Conservation (phyloP, 495 filamentous ascomycete species). For the Hypoxylon lienhwacheense region DNA sequence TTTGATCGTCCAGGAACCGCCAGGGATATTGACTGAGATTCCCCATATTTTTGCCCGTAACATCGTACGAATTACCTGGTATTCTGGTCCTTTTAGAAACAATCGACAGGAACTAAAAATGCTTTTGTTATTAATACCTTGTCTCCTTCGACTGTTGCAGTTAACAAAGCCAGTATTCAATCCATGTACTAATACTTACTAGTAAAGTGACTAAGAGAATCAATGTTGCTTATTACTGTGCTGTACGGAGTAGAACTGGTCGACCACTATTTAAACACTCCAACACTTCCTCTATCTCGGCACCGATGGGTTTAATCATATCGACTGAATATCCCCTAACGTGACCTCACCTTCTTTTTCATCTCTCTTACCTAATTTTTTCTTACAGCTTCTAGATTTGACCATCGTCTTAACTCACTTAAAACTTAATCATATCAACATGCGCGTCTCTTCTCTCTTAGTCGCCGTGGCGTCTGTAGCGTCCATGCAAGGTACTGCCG, state of each 20-base stretch:
- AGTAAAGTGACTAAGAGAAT: no score
- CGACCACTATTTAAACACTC: no score
- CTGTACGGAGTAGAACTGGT: no score
- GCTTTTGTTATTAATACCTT: slow-evolving; percentile 12
- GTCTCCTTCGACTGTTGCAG: slow-evolving; percentile 1
- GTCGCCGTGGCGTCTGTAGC: slow-evolving; percentile 25
- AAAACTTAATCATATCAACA: slow-evolving; percentile 10
- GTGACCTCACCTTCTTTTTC: slow-evolving; percentile 4
- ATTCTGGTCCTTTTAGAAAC: slow-evolving; percentile 19
- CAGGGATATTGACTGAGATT: slow-evolving; percentile 31
- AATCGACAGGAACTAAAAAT: slow-evolving; percentile 31
- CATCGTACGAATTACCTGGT: slow-evolving; percentile 17
- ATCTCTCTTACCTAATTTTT: slow-evolving; percentile 6
- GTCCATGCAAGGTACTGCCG: slow-evolving; percentile 27
- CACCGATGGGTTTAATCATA: no score
- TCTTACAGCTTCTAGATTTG: background rate
- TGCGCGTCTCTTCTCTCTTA: slow-evolving; percentile 34
- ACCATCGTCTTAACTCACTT: background rate
- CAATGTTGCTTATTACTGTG: no score
- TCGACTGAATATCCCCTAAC: no score
- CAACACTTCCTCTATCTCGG: no score
- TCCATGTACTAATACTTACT: no score
- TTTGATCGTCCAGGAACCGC: slow-evolving; percentile 25
- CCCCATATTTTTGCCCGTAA: slow-evolving; percentile 29
- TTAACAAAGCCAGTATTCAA: slow-evolving; percentile 13